A percentile compares a stretch with the other conserved stretches of the same genome.
Conservation (phyloP, 1,284 basidiomycete species). For the Ustilago bromivora region DNA sequence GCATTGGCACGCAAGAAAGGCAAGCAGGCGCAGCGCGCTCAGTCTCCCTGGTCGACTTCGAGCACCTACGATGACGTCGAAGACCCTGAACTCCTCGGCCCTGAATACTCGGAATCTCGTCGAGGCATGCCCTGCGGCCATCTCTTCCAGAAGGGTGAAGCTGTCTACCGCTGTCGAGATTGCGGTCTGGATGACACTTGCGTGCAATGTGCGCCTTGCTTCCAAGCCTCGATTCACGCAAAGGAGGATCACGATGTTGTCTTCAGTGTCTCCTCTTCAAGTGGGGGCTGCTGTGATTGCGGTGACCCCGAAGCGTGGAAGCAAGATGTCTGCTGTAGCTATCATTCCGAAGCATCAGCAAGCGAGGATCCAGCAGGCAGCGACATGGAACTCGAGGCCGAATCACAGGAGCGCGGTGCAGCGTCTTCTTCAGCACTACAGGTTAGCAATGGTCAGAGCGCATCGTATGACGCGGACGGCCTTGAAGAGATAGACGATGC, state of each 20-base stretch:
- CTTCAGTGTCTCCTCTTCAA: conserved; percentile 63
- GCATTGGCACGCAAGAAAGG: conserved; percentile 54
- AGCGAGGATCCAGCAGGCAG: conserved; percentile 3
- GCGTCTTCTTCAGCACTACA: neutral
- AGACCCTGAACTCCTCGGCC: conserved; percentile 43
- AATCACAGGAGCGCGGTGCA: conserved; percentile 16
- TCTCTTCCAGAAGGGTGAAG: conserved; percentile 69
- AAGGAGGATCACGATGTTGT: conserved; percentile 65
- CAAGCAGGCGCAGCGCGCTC: conserved; percentile 44
- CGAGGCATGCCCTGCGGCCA: conserved; percentile 69
- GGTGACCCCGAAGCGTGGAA: conserved; percentile 69
- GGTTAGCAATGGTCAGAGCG: neutral
- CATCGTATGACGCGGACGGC: conserved; percentile 24
- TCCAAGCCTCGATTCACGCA: conserved; percentile 62
- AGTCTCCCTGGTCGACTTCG: conserved; percentile 36
- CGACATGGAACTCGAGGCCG: conserved; percentile 45
- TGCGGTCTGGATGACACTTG: conserved; percentile 69
- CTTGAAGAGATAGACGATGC: conserved; percentile 39
- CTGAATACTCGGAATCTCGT: conserved; percentile 64
- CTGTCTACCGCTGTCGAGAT: conserved; percentile 69
- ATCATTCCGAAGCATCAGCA: conserved; percentile 47
- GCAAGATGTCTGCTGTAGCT: conserved; percentile 61
- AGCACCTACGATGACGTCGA: conserved; percentile 40
- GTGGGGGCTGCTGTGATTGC: conserved; percentile 68
- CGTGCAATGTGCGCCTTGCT: conserved; percentile 68